These are phyloP conservation scores for Panicum hallii DNA, from an alignment of 202 grass and related monocot genomes.

Conservation along the genomic window DNA sequence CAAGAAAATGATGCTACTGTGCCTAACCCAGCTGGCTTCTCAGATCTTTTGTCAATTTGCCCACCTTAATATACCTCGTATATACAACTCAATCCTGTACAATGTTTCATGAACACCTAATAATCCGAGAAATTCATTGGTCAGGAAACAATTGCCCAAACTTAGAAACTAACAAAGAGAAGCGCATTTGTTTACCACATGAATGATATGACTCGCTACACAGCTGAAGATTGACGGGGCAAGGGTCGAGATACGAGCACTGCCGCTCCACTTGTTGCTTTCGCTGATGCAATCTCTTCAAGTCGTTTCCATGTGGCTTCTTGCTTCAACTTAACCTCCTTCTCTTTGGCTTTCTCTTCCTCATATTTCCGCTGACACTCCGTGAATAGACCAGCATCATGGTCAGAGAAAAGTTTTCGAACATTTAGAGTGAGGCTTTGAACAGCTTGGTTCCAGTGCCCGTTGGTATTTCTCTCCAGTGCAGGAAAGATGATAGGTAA, in stretches of 20 bases:
- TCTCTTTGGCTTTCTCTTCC: constrained; percentile 74
- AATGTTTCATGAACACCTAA: constrained; percentile 46
- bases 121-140: constrained; percentile 31
- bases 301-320: constrained; percentile 77
- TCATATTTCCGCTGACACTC: constrained; percentile 69
- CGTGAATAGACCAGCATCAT: constrained; percentile 62
- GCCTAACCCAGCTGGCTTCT: constrained; percentile 51
- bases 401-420: constrained; percentile 78
- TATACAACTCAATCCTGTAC: constrained; percentile 70
- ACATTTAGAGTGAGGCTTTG: constrained; percentile 89
- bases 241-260: constrained; percentile 67
- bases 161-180: constrained; percentile 12
- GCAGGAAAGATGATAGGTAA: constrained; percentile 83
- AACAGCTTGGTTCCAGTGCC: constrained; percentile 89
- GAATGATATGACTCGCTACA: constrained; percentile 49
- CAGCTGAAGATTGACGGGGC: constrained; percentile 42
- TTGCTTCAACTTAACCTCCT: constrained; percentile 61
- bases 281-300: constrained; percentile 71
- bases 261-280: constrained; percentile 70
- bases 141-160: constrained; percentile 37
- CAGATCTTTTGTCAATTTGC: constrained; percentile 52
- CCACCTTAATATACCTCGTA: constrained; percentile 66
- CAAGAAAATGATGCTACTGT: constrained; percentile 26
- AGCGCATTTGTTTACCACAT: constrained; percentile 47
- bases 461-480: constrained; percentile 68